A percentile compares a stretch with the other conserved stretches of the same genome.
Evolutionary conservation across 345 rosid species (phyloP).

Genomic region (Linum lewisii): DNA sequence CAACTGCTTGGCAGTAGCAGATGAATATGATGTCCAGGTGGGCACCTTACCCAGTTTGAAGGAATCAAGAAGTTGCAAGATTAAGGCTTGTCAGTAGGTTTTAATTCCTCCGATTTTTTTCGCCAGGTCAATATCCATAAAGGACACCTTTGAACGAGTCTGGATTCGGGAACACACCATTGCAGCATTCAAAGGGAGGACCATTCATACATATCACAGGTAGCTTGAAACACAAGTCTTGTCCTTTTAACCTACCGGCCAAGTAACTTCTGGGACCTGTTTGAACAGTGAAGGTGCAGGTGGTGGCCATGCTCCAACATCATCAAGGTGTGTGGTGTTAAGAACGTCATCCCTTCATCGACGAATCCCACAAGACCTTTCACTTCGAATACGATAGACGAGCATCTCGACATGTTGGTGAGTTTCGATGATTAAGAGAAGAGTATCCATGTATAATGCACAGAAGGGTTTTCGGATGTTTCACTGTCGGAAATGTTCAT

Average conservation of each 20-base stretch:
- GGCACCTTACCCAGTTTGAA: too few relatives aligned
- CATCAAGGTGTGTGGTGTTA: conserved; percentile 87
- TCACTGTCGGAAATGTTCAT: conserved; percentile 14
- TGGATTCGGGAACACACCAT: conserved; percentile 92
- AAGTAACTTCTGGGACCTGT: not conserved
- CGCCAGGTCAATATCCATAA: conserved; percentile 91
- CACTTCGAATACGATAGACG: conserved; percentile 83
- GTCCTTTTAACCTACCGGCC: not conserved
- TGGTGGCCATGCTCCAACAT: conserved; percentile 99
- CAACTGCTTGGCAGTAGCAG: conserved; percentile 76
- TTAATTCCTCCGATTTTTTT: conserved; percentile 10
- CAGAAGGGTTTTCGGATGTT: not conserved
- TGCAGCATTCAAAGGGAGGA: conserved; percentile 77
- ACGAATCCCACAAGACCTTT: conserved; percentile 92
- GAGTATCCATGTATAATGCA: not conserved
- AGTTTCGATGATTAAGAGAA: conserved; percentile 7
- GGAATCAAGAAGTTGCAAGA: not conserved
- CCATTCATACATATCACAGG: conserved; percentile 97
- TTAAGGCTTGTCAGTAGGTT: not conserved
- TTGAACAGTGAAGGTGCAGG: conserved; percentile 96
- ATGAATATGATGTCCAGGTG: conserved; percentile 72
- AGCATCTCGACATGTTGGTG: conserved; percentile 98
- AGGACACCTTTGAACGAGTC: conserved; percentile 92
- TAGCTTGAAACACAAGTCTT: conserved; percentile 13
- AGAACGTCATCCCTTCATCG: conserved; percentile 88